Evolutionary conservation across 2,329 filamentous ascomycete species (phyloP).

Genomic region (Nakataea oryzae): DNA sequence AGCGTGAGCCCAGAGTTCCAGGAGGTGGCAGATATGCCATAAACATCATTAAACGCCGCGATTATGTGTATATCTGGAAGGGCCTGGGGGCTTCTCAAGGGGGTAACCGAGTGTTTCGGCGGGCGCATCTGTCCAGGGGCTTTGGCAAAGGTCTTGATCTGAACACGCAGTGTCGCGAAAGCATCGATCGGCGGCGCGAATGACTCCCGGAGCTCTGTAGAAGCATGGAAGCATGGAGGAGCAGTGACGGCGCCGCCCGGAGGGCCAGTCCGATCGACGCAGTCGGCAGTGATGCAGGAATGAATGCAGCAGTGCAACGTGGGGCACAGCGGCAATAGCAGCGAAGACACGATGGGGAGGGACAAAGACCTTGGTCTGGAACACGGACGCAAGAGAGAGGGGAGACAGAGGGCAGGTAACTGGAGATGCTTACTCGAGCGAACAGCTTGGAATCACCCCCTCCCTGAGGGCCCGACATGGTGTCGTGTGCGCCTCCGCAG

Average conservation of each 20-base stretch:
- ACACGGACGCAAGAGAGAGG: constrained; percentile 1
- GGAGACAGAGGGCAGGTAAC: constrained; percentile 5
- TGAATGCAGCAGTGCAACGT: background rate
- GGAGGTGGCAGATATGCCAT: constrained; percentile 40
- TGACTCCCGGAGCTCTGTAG: background rate
- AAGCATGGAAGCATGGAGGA: constrained; percentile 5
- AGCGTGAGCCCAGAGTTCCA: constrained; percentile 30
- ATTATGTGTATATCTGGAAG: background rate
- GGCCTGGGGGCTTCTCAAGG: background rate
- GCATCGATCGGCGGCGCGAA: background rate
- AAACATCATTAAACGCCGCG: constrained; percentile 30
- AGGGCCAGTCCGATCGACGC: background rate
- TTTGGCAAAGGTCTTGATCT: background rate
- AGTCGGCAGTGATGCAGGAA: background rate
- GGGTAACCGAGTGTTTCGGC: background rate
- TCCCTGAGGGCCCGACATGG: constrained; percentile 46
- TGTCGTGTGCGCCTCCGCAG: constrained; percentile 13
- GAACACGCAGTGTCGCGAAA: background rate
- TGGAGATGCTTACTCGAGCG: constrained; percentile 63
- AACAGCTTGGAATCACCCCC: constrained; percentile 99
- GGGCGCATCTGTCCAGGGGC: background rate
- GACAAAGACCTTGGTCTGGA: background rate
- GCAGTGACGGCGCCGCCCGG: background rate
- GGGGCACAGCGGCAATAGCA: background rate
- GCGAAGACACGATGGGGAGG: background rate